These are phyloP conservation scores for Thielaviopsis populi DNA, from an alignment of 2,329 filamentous ascomycete genomes.

Conservation along the genomic window DNA sequence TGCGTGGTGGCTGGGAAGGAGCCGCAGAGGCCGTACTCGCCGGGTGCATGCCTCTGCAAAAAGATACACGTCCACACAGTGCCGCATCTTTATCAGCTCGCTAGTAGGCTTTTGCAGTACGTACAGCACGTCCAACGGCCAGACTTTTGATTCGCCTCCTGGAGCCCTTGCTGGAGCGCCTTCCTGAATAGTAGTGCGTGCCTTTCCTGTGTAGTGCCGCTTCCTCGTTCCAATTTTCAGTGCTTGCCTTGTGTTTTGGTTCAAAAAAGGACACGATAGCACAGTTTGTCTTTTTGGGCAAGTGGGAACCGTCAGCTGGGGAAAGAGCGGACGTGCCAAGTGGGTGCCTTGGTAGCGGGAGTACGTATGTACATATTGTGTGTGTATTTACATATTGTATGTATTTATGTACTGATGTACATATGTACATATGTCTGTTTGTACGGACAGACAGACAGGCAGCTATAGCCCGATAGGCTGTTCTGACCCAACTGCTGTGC, in stretches of 20 bases:
- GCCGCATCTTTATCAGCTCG: constrained; percentile 1
- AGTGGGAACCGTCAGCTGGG: not conserved
- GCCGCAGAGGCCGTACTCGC: constrained; percentile 9
- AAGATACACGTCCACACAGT: constrained; percentile 14
- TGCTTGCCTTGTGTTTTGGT: not conserved
- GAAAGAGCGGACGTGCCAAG: not conserved
- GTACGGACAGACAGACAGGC: too few species aligned
- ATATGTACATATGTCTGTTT: too few species aligned
- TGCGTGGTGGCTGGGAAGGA: constrained; percentile 17
- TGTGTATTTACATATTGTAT: not conserved
- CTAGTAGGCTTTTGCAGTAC: not conserved
- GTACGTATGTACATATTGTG: not conserved
- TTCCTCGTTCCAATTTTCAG: not conserved
- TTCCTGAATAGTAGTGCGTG: too few species aligned
- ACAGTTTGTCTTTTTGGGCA: not conserved
- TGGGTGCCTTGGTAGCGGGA: not conserved
- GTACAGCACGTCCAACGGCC: not conserved
- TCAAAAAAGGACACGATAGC: constrained; percentile 13
- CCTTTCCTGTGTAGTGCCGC: not conserved
- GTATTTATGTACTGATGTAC: too few species aligned
- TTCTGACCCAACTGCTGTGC: not conserved
- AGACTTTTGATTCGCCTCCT: not conserved
- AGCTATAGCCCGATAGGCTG: not conserved
- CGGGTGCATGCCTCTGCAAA: constrained; percentile 5
- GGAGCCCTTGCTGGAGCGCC: too few species aligned